A percentile compares a stretch with the other conserved stretches of the same genome.
Evolutionary conservation across 192 early-diverging fungal species (phyloP).

Genomic region (Umbelopsis vinacea): DNA sequence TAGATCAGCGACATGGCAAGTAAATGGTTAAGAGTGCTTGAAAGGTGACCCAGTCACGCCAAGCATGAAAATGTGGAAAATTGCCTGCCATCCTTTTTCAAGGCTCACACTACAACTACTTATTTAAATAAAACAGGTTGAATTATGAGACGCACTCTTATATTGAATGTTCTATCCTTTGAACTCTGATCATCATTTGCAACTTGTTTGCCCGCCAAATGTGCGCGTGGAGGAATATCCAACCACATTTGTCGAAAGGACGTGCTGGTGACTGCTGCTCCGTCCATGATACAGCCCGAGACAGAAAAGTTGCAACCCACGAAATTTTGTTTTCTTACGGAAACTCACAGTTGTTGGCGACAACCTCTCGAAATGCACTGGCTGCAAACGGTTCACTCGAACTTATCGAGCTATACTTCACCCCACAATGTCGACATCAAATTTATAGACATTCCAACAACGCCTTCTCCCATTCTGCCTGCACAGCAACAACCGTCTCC

Average conservation of each 20-base stretch:
- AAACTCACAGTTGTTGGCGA: background rate
- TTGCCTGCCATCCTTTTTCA: too few species aligned
- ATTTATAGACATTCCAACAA: conserved; percentile 9
- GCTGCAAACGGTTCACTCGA: conserved; percentile 6
- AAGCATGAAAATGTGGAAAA: too few species aligned
- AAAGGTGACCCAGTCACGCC: background rate
- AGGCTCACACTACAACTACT: too few species aligned
- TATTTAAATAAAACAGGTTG: too few species aligned
- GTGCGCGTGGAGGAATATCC: too few species aligned
- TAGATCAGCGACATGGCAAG: conserved; percentile 74
- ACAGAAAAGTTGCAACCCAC: too few species aligned
- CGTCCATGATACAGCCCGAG: background rate
- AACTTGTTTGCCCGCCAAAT: too few species aligned
- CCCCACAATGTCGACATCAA: conserved; percentile 9
- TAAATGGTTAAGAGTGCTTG: background rate
- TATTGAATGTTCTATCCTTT: too few species aligned
- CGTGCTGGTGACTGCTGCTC: conserved; percentile 18
- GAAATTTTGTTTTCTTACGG: too few species aligned
- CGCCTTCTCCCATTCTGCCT: background rate
- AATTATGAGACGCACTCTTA: too few species aligned
- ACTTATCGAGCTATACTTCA: conserved; percentile 9
- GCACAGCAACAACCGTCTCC: background rate
- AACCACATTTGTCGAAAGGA: background rate
- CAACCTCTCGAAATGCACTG: background rate
- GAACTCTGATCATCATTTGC: too few species aligned